phyloP scores from a whole-genome alignment of 148 eudicot species.

The Euryodendron excelsum region DNA sequence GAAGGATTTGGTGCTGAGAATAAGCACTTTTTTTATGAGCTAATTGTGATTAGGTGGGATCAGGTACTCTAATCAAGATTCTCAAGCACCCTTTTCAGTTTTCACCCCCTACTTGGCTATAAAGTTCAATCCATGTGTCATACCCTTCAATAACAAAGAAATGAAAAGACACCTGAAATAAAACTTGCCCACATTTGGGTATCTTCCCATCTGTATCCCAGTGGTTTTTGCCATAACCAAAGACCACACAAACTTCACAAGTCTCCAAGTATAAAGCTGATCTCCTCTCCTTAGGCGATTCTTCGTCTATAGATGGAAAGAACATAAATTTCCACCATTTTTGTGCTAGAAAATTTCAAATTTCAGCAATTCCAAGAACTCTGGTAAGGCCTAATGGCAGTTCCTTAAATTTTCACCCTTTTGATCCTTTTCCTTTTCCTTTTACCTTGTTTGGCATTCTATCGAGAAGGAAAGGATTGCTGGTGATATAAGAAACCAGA shows the following conservation, averaged over 20 bases:
- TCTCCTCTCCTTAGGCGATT: not conserved
- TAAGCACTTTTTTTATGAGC: not conserved
- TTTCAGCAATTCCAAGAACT: too few relatives aligned
- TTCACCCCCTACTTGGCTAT: constrained; percentile 2
- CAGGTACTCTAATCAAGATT: constrained; percentile 9
- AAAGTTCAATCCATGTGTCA: constrained; percentile 1
- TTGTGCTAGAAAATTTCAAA: not conserved
- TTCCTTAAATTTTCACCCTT: not conserved
- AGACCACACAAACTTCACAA: not conserved
- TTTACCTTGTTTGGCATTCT: constrained; percentile 9
- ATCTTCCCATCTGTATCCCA: not conserved
- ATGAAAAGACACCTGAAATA: not conserved
- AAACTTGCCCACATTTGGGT: constrained; percentile 1
- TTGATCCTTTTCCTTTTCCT: not conserved
- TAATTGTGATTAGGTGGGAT: constrained; percentile 12
- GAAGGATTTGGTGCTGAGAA: constrained; percentile 1
- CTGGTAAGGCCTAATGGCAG: not conserved
- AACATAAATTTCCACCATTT: not conserved
- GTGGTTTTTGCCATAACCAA: not conserved
- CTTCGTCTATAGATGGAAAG: not conserved
- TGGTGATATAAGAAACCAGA: not conserved
- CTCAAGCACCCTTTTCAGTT: not conserved
- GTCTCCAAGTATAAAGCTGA: not conserved
- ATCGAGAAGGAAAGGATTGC: not conserved
- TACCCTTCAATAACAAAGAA: constrained; percentile 4